Evolutionary conservation across 176 grass and related monocot genomes (phyloP), one percentile per base, ranked within the genome.

Genomic region (Poa annua): DNA sequence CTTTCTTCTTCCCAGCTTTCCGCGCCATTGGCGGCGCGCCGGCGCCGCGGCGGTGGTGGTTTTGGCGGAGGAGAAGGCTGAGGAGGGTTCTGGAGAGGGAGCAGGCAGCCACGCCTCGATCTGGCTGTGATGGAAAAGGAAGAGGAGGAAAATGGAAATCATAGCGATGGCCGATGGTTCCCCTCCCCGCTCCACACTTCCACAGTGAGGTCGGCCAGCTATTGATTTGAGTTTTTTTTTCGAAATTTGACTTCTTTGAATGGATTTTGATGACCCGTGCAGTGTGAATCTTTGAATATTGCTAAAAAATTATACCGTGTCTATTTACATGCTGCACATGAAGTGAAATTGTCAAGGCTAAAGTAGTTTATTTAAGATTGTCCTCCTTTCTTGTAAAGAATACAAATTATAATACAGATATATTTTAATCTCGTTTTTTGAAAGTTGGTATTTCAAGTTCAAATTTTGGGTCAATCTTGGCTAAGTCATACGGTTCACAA

Each of bases 1-100:
- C 69, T 9, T 16, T 72, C 69, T 72, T 72, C 44, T 72, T 72
- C 42, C 22, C 69, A 49, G 69, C 25, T 25, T 72, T 49, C 69
- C 22, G 22, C 44, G 69, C 13, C 69, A 72, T 72, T 72, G 69
- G 13, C 42, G 42, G 11, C 13, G 12, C 68, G 29, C 29, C 29
- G 29, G 29, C 21, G 11, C 12, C 29, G 15, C 14, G 62, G n/a
- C 5, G 66, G 66, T 2, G 14, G 76, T 71, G 55, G 87, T 36
- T 15, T 81, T 52, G 36, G 38, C 14, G 34, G 64, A 10, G 21
- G 82, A 54, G 17, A 66, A 64, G 34, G 34, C 63, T 35, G 70
- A 51, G 25, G 71, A 80, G 32, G 54, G 84, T 36, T 45, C 49
- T 0, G 78, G 45, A 42, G 34, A 67, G 41, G 77, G 66, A 22